Evolutionary conservation across 331 rosid species (phyloP).

Genomic region (Arachis monticola): DNA sequence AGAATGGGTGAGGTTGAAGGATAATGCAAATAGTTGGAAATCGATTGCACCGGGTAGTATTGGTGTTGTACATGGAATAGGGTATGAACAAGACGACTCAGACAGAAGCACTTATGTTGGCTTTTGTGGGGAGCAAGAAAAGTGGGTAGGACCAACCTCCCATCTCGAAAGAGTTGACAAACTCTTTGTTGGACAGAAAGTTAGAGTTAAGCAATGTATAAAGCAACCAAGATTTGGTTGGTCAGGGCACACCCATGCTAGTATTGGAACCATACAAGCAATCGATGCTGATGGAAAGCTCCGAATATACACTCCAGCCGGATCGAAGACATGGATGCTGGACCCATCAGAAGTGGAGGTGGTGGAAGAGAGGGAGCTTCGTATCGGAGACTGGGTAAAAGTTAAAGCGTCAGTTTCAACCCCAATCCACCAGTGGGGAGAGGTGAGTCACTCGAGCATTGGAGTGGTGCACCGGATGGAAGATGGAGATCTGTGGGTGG

Average conservation of each 20-base stretch:
- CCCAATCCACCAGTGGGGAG: slow-evolving; percentile 83
- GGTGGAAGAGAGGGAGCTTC: slow-evolving; percentile 60
- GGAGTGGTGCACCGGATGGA: slow-evolving; percentile 78
- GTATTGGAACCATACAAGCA: slow-evolving; percentile 61
- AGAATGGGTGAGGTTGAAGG: slow-evolving; percentile 76
- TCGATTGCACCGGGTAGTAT: slow-evolving; percentile 62
- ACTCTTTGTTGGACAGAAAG: slow-evolving; percentile 60
- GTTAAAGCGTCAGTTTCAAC: slow-evolving; percentile 66
- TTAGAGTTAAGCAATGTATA: slow-evolving; percentile 58
- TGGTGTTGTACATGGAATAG: slow-evolving; percentile 80
- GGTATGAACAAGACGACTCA: slow-evolving; percentile 64
- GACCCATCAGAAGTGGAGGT: slow-evolving; percentile 76
- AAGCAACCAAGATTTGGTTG: slow-evolving; percentile 77
- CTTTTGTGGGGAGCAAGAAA: slow-evolving; percentile 77
- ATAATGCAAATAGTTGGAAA: slow-evolving; percentile 55
- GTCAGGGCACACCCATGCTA: slow-evolving; percentile 70
- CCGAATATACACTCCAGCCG: slow-evolving; percentile 65
- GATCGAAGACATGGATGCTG: slow-evolving; percentile 69
- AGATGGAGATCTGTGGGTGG: slow-evolving; percentile 68
- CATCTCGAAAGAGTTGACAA: slow-evolving; percentile 57
- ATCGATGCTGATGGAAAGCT: slow-evolving; percentile 81
- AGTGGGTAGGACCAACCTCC: slow-evolving; percentile 74
- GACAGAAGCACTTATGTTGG: slow-evolving; percentile 62
- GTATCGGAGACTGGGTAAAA: slow-evolving; percentile 75
- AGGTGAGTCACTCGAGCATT: slow-evolving; percentile 62